Conservation (phyloP, 164 flowering plant genomes). For the Stephania cephalantha region DNA sequence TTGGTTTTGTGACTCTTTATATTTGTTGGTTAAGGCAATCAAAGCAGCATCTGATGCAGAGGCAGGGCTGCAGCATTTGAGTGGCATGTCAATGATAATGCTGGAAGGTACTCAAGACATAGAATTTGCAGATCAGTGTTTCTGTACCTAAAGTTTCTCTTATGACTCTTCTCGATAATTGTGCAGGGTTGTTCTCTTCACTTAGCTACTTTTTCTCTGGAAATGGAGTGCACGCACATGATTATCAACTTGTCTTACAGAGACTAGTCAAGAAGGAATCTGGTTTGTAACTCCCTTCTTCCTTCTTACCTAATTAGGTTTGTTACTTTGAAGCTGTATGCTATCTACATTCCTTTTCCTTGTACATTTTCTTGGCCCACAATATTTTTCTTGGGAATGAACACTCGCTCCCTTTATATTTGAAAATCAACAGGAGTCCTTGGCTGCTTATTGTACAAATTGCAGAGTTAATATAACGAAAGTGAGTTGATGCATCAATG, state of each 20-base stretch:
- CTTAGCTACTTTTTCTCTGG: conserved; percentile 73
- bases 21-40: conserved; percentile 54
- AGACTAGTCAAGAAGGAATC: conserved; percentile 49
- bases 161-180: background rate
- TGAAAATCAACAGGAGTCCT: background rate
- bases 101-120: conserved; percentile 57
- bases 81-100: conserved; percentile 55
- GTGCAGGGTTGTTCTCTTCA: conserved; percentile 66
- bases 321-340: background rate
- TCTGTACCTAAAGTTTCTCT: background rate
- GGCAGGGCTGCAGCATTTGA: conserved; percentile 42
- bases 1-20: background rate
- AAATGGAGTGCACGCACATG: conserved; percentile 52
- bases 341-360: background rate
- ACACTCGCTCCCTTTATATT: background rate
- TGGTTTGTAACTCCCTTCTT: conserved; percentile 41
- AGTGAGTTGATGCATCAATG: background rate
- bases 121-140: background rate
- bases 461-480: no score
- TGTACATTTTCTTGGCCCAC: background rate
- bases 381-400: background rate
- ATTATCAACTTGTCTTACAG: conserved; percentile 76
- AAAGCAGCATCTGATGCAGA: conserved; percentile 70
- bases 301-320: background rate
- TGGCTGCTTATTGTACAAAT: no score